These are phyloP conservation scores for Malassezia sp. DNA, from an alignment of 1,284 basidiomycete genomes.

Conservation along the genomic window DNA sequence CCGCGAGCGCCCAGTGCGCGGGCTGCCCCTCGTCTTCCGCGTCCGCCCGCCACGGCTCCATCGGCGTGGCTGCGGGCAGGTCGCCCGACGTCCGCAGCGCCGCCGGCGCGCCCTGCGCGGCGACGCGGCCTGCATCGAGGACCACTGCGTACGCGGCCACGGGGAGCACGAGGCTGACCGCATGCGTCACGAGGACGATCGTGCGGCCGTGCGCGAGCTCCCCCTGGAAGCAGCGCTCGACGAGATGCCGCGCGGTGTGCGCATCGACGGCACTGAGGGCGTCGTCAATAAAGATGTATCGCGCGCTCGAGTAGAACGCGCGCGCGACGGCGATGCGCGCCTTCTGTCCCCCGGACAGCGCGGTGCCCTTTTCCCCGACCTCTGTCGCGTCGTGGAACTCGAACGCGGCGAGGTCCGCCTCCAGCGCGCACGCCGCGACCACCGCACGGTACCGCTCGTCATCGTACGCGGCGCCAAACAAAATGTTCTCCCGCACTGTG, in stretches of 20 bases:
- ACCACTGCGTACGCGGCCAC: slow-evolving; percentile 59
- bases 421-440: slow-evolving; percentile 17
- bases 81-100: slow-evolving; percentile 42
- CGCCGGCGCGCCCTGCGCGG: slow-evolving; percentile 57
- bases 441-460: slow-evolving; percentile 19
- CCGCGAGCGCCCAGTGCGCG: slow-evolving; percentile 12
- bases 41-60: neutral
- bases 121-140: slow-evolving; percentile 63
- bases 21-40: neutral
- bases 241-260: slow-evolving; percentile 54
- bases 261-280: slow-evolving; percentile 25
- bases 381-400: slow-evolving; percentile 79
- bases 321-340: slow-evolving; percentile 24
- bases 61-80: neutral
- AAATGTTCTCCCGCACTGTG: slow-evolving; percentile 22
- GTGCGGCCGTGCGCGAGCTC: slow-evolving; percentile 59
- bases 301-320: slow-evolving; percentile 20
- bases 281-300: slow-evolving; percentile 21
- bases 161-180: slow-evolving; percentile 63
- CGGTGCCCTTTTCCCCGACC: slow-evolving; percentile 62
- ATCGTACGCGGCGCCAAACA: slow-evolving; percentile 18
- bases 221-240: slow-evolving; percentile 58
- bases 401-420: slow-evolving; percentile 17
- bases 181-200: slow-evolving; percentile 74
- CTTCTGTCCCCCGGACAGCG: slow-evolving; percentile 27